Evolutionary conservation across 768 basidiomycete genomes (phyloP).

Genomic region (Peribolospora baueri): DNA sequence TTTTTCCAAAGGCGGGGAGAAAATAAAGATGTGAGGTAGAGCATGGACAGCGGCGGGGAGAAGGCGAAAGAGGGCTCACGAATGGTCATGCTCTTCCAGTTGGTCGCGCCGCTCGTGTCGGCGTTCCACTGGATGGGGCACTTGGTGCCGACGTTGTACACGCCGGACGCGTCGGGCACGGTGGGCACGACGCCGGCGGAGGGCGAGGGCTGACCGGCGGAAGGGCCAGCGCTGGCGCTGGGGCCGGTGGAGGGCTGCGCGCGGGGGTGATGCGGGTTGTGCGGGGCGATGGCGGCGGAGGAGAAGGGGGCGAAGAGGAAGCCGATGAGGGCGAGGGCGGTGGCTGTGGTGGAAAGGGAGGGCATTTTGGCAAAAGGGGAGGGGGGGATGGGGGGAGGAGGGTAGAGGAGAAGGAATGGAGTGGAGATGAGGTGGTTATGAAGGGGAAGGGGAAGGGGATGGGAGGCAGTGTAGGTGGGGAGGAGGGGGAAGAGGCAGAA

Average conservation of each 20-base stretch:
- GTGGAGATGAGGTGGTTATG: too few species aligned
- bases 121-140: slow-evolving; percentile 13
- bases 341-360: too few species aligned
- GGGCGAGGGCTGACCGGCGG: too few species aligned
- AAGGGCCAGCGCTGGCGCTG: too few species aligned
- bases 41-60: neutral
- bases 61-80: too few species aligned
- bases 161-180: slow-evolving; percentile 13
- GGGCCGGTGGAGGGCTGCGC: too few species aligned
- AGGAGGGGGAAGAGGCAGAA: too few species aligned
- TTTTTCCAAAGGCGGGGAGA: neutral
- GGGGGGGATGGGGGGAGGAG: too few species aligned
- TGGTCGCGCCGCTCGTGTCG: slow-evolving; percentile 13
- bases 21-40: neutral
- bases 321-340: neutral
- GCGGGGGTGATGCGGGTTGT: neutral
- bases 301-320: slow-evolving; percentile 5
- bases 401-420: too few species aligned
- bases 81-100: slow-evolving; percentile 6
- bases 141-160: slow-evolving; percentile 13
- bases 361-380: too few species aligned
- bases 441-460: too few species aligned
- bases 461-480: too few species aligned
- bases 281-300: neutral
- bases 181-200: slow-evolving; percentile 14